Evolutionary conservation across 768 basidiomycete genomes (phyloP).

Genomic region (Ramaria rubella): DNA sequence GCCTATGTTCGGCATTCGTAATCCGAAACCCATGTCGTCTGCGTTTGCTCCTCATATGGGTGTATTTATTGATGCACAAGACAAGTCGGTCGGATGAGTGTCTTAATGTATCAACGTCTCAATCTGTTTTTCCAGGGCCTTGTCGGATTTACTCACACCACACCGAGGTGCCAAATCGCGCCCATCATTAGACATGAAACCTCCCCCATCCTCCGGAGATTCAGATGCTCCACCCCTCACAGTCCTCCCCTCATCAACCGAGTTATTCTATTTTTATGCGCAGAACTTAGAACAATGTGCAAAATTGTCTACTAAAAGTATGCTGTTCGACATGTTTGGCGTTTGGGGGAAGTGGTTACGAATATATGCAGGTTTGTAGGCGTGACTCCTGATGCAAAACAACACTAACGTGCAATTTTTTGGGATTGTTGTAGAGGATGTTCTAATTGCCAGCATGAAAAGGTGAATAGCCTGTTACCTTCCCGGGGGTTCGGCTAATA

Average conservation of each 20-base stretch:
- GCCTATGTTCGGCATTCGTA: constrained; percentile 34
- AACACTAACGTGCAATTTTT: neutral
- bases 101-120: neutral
- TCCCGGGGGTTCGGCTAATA: too few relatives aligned
- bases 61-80: constrained; percentile 93
- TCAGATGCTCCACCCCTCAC: constrained; percentile 45
- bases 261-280: constrained; percentile 95
- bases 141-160: constrained; percentile 84
- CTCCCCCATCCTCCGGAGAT: constrained; percentile 34
- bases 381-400: neutral
- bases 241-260: constrained; percentile 89
- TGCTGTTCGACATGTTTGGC: constrained; percentile 72
- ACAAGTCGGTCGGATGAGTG: constrained; percentile 54
- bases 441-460: constrained; percentile 68
- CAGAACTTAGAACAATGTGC: constrained; percentile 94
- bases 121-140: constrained; percentile 44
- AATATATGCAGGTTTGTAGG: constrained; percentile 72
- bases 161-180: constrained; percentile 63
- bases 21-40: constrained; percentile 68
- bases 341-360: constrained; percentile 92
- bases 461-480: too few relatives aligned
- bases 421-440: constrained; percentile 58
- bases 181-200: constrained; percentile 56
- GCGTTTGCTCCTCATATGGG: constrained; percentile 90
- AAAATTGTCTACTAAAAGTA: constrained; percentile 77